A percentile compares a stretch with the other conserved stretches of the same genome.
These are phyloP conservation scores for Crithidia sp. DNA, from an alignment of 208 protist species.

Conservation along the genomic window DNA sequence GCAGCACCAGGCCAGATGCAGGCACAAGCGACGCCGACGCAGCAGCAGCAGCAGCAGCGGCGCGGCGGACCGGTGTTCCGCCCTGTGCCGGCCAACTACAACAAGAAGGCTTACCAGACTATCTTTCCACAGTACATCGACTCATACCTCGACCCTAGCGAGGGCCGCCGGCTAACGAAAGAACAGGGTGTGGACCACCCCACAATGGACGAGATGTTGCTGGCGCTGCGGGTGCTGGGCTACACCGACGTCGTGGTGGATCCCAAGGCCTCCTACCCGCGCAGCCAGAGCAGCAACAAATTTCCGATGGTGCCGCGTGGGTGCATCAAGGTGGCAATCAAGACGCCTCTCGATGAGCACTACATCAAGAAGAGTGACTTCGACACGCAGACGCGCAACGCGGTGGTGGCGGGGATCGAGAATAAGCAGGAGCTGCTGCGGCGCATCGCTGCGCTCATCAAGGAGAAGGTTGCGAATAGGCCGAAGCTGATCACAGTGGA, in stretches of 20 bases:
- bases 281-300: conserved; percentile 58
- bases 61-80: conserved; percentile 15
- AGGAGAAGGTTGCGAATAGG: conserved; percentile 45
- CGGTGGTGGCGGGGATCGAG: conserved; percentile 59
- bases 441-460: conserved; percentile 74
- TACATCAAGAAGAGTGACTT: conserved; percentile 91
- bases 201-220: conserved; percentile 66
- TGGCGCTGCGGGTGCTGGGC: conserved; percentile 59
- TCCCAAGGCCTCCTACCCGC: conserved; percentile 54
- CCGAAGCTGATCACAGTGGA: conserved; percentile 47
- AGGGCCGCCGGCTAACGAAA: conserved; percentile 80
- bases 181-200: conserved; percentile 72
- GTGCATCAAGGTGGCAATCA: conserved; percentile 79
- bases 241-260: conserved; percentile 66
- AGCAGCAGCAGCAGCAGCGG: conserved; percentile 10
- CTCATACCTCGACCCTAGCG: conserved; percentile 62
- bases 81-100: conserved; percentile 35
- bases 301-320: conserved; percentile 80
- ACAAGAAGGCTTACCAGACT: conserved; percentile 79
- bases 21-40: background rate
- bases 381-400: conserved; percentile 74
- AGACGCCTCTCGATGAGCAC: conserved; percentile 69
- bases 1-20: background rate
- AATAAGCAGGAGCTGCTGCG: conserved; percentile 81
- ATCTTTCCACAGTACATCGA: conserved; percentile 91